phyloP scores from a whole-genome alignment of 345 rosid genomes.

The Acer yangbiense region DNA sequence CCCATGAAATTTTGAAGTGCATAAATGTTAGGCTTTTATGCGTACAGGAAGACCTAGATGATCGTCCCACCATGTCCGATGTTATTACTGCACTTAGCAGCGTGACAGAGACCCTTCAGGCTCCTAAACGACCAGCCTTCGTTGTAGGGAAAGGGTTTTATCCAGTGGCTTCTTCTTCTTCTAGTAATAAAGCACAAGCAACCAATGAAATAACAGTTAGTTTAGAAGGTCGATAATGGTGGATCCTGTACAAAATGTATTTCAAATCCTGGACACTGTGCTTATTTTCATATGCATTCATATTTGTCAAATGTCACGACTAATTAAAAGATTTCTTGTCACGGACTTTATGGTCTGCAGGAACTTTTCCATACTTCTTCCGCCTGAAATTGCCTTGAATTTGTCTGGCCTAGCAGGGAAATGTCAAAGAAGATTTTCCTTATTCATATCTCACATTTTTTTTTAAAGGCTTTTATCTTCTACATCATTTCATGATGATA shows the following conservation, averaged over 20 bases:
- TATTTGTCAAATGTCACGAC: too few species aligned
- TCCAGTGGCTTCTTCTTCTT: conserved; percentile 19
- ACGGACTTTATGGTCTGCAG: too few species aligned
- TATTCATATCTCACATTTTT: too few species aligned
- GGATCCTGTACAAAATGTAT: too few species aligned
- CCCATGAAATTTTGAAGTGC: too few species aligned
- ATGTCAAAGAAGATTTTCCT: too few species aligned
- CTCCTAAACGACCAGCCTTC: conserved; percentile 37
- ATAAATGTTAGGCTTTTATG: background rate
- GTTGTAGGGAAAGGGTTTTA: background rate
- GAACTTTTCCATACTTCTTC: too few species aligned
- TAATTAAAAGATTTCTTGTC: too few species aligned
- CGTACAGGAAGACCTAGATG: too few species aligned
- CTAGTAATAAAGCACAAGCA: background rate
- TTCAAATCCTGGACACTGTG: background rate
- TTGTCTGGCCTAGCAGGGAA: conserved; percentile 30
- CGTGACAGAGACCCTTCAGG: conserved; percentile 20
- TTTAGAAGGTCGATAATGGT: background rate
- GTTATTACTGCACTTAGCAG: conserved; percentile 18
- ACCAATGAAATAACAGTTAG: background rate
- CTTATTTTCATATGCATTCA: background rate
- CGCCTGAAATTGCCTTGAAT: too few species aligned
- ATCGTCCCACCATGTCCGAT: too few species aligned
- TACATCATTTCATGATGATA: conserved; percentile 9
- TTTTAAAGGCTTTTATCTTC: too few species aligned